Percentiles rank a stretch among this genome's conserved stretches.
These are phyloP conservation scores for Populus euphratica DNA, from an alignment of 345 rosid genomes.

Conservation along the genomic window DNA sequence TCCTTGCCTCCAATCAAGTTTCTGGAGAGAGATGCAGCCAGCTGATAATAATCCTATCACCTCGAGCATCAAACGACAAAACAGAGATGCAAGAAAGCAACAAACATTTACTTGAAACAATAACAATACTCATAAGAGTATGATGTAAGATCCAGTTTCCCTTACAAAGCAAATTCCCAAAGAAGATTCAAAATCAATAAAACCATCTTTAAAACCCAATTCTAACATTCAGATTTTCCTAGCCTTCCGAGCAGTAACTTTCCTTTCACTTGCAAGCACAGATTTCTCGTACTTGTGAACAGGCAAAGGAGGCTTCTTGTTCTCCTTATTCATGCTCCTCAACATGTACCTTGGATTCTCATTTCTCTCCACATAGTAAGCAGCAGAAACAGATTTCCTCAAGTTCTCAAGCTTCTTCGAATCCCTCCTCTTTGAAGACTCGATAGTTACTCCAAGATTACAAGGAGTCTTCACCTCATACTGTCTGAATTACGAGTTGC, in stretches of 20 bases:
- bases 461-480: slow-evolving; percentile 33
- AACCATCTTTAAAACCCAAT: background rate
- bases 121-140: background rate
- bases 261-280: slow-evolving; percentile 23
- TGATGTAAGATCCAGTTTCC: background rate
- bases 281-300: slow-evolving; percentile 24
- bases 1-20: background rate
- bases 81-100: background rate
- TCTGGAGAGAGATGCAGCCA: background rate
- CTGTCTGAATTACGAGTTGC: no score
- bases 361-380: slow-evolving; percentile 39
- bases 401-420: slow-evolving; percentile 47
- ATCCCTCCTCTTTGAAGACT: slow-evolving; percentile 52
- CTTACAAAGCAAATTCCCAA: background rate
- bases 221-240: slow-evolving; percentile 26
- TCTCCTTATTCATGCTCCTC: slow-evolving; percentile 78
- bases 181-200: background rate
- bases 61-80: background rate
- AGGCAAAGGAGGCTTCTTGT: slow-evolving; percentile 60
- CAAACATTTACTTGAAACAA: background rate
- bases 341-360: slow-evolving; percentile 59
- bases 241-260: slow-evolving; percentile 21
- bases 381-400: slow-evolving; percentile 51
- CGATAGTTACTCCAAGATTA: slow-evolving; percentile 60
- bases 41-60: background rate